Conservation (phyloP, 1,284 basidiomycete species). For the Tylopilus sp. region DNA sequence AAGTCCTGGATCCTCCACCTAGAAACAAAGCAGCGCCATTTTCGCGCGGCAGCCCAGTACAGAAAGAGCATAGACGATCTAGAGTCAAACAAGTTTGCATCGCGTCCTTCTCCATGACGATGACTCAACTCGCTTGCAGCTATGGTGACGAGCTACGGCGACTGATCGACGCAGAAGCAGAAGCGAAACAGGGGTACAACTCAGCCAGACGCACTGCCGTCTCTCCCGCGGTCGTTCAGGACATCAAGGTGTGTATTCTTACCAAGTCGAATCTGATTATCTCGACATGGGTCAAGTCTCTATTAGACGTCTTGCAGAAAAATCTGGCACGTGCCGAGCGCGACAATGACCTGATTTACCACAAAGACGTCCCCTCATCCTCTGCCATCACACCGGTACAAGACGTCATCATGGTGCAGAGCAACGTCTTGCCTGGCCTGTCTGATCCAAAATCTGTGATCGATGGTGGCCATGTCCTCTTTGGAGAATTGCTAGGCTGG, state of each 20-base stretch:
- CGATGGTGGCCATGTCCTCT: constrained; percentile 58
- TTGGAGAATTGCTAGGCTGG: constrained; percentile 80
- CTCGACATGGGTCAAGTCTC: constrained; percentile 42
- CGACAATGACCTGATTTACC: constrained; percentile 97
- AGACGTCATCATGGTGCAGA: constrained; percentile 70
- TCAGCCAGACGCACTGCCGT: constrained; percentile 65
- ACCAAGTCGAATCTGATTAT: not conserved
- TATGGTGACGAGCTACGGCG: constrained; percentile 86
- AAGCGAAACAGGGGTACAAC: constrained; percentile 75
- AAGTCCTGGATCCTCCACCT: constrained; percentile 85
- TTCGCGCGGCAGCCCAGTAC: constrained; percentile 87
- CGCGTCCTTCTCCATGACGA: constrained; percentile 6
- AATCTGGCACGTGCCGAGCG: constrained; percentile 74
- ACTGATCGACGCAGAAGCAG: constrained; percentile 61
- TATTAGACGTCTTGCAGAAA: constrained; percentile 68
- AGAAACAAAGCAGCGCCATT: constrained; percentile 83
- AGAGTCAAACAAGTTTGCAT: constrained; percentile 68
- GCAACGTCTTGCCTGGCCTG: constrained; percentile 61
- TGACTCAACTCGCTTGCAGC: constrained; percentile 39
- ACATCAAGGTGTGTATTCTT: constrained; percentile 63
- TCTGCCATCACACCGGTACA: constrained; percentile 69
- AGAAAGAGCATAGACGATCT: constrained; percentile 89
- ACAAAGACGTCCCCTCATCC: constrained; percentile 78
- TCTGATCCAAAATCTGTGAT: constrained; percentile 56
- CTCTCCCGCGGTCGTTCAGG: constrained; percentile 63